Conservation (phyloP, 2,329 filamentous ascomycete species). For the Nannizziopsis barbatae region DNA sequence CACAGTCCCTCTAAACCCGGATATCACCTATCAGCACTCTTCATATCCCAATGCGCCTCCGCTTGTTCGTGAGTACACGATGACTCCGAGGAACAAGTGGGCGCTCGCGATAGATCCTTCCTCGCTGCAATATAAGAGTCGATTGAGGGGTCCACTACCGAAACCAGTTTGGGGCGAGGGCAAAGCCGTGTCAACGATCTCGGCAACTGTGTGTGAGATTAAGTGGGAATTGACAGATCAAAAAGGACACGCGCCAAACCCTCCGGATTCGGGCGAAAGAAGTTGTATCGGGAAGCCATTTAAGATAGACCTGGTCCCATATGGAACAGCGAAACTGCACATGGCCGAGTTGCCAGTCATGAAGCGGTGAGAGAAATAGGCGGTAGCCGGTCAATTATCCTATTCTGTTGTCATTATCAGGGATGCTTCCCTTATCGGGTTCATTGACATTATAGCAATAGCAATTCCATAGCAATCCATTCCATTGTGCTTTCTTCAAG, state of each 20-base stretch:
- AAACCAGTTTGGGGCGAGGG: slow-evolving; percentile 18
- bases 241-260: slow-evolving; percentile 26
- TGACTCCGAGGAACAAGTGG: slow-evolving; percentile 25
- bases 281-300: slow-evolving; percentile 28
- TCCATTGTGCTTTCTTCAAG: neutral
- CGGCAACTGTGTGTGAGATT: slow-evolving; percentile 29
- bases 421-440: neutral
- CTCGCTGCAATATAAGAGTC: slow-evolving; percentile 25
- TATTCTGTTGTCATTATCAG: slow-evolving; percentile 1
- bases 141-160: slow-evolving; percentile 13
- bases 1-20: slow-evolving; percentile 30
- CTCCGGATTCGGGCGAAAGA: slow-evolving; percentile 25
- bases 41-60: slow-evolving; percentile 22
- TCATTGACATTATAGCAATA: neutral
- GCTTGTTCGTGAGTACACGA: slow-evolving; percentile 27
- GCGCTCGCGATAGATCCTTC: slow-evolving; percentile 26
- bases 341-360: slow-evolving; percentile 36
- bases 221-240: slow-evolving; percentile 25
- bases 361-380: slow-evolving; percentile 8
- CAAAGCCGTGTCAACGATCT: slow-evolving; percentile 12
- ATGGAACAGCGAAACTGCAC: slow-evolving; percentile 38
- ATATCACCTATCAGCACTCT: slow-evolving; percentile 20
- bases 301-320: slow-evolving; percentile 35
- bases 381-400: neutral
- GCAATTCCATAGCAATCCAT: neutral